Evolutionary conservation across 2,329 filamentous ascomycete genomes (phyloP), one percentile per base, ranked within the genome.

Genomic region (Arthrobotrys entomopaga): DNA sequence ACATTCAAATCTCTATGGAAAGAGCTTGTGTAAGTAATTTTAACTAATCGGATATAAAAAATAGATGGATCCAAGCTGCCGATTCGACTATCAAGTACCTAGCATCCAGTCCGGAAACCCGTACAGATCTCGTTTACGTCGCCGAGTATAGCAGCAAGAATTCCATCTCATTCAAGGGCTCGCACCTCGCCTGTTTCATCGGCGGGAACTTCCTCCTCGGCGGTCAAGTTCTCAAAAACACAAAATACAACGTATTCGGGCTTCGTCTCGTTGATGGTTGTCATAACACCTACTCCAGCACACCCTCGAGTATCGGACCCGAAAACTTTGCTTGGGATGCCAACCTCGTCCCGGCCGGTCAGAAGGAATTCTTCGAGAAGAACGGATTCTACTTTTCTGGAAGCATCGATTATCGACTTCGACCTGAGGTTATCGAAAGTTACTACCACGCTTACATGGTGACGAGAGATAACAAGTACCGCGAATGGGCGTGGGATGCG

Each of bases 181-280:
- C 84, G 22, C 87, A 88, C 78, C 79, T 96, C 71, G 90, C 90
- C 34, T 95, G 91, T 81, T 96, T 96, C 79, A 87, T 90, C 65
- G 92, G 91, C 34, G 92, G 92, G 11, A 95, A 90, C 81, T 93
- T 95, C 82, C 89, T 96, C 78, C 87, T 96, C 15, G 92, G 89
- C 16, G 92, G 92, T 1, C 85, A 91, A 20, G 86, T 89, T 0
- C 86, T 96, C 48, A 81, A 85, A 53, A 82, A 87, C 57, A 83
- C 87, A 50, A 85, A 88, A 19, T 93, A 93, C 81, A 84, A 90
- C 57, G 82, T 92, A 50, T 92, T 91, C 77, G 93, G 92, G 7
- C 84, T 96, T 6, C 80, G 84, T 1, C 87, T 96, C 20, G 88
- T 91, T 2, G 84, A 88, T 10, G 88, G 87, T 0, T 96, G 92